Evolutionary conservation across 257 asterid genomes (phyloP).

Genomic region (Osmanthus fragrans): DNA sequence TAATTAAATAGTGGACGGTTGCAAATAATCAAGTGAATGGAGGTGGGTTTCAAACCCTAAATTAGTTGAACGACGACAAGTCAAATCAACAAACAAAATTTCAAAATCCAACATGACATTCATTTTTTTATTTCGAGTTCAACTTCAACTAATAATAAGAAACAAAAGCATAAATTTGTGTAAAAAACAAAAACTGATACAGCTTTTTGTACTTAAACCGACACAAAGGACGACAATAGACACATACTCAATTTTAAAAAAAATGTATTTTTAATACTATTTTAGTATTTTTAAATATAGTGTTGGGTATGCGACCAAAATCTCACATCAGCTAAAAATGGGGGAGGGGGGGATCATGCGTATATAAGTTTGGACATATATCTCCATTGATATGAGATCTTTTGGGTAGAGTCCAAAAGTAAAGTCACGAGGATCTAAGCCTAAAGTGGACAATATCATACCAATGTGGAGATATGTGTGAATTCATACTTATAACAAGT

Average conservation of each 20-base stretch:
- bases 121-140: not conserved
- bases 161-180: slow-evolving; percentile 19
- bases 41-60: slow-evolving; percentile 16
- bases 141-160: not conserved
- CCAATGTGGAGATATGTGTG: too few relatives aligned
- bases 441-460: too few relatives aligned
- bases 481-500: too few relatives aligned
- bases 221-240: slow-evolving; percentile 22
- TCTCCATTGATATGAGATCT: too few relatives aligned
- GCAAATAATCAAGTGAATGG: slow-evolving; percentile 3
- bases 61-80: slow-evolving; percentile 8
- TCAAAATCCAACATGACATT: slow-evolving; percentile 9
- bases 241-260: slow-evolving; percentile 8
- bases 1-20: not conserved
- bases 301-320: too few relatives aligned
- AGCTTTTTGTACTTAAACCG: slow-evolving; percentile 10
- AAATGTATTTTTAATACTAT: not conserved
- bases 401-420: too few relatives aligned
- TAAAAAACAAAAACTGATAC: slow-evolving; percentile 25
- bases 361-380: too few relatives aligned
- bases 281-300: too few relatives aligned
- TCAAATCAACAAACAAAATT: not conserved
- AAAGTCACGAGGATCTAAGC: too few relatives aligned
- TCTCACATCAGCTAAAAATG: too few relatives aligned
- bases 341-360: too few relatives aligned